Evolutionary conservation across 1,284 basidiomycete genomes (phyloP), one percentile per base, ranked within the genome.

Genomic region (Exobasidium cylindrosporum): DNA sequence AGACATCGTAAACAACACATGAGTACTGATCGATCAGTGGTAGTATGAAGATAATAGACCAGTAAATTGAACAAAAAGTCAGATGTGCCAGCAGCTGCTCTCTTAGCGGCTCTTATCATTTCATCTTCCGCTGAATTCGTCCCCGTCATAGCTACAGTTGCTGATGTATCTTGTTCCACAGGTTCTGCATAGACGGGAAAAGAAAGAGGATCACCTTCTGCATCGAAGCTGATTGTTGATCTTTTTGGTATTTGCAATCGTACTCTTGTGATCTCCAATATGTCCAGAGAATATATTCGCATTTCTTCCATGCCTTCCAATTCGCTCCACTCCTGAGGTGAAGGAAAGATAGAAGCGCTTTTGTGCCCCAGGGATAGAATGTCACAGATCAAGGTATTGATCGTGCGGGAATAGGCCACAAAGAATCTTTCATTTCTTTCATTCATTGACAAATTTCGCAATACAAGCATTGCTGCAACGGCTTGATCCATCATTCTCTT

Each of bases 211-310:
- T 57, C 4, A 2, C 29, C 14, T 43, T 24, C n/a, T 11, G 6
- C 2, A 61, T 21, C 11, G 40, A 60, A 45, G 21, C 13, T 21
- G 46, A 63, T 3, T 7, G 23, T 14, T 46, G 68, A 68, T 29
- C 74, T 66, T 23, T 70, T 67, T 45, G 65, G 66, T 11, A 76
- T 43, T 2, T 60, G 29, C 10, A 74, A 46, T 29, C 52, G 66
- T 5, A 60, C 45, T 6, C 69, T 65, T 6, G 75, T 50, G 1
- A 63, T 56, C 44, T 78, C 76, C 52, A 77, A 68, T 4, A 78
- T 63, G 50, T 77, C 76, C 40, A 78, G 69, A 52, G 72, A 63
- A 58, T 78, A 67, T 23, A 69, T 58, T n/a, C 69, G 72, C 21
- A 77, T 55, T 58, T 78, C 76, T 40, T 57, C 44, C n/a, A 74